Evolutionary conservation across 345 rosid genomes (phyloP).

Genomic region (Isatis tinctoria): DNA sequence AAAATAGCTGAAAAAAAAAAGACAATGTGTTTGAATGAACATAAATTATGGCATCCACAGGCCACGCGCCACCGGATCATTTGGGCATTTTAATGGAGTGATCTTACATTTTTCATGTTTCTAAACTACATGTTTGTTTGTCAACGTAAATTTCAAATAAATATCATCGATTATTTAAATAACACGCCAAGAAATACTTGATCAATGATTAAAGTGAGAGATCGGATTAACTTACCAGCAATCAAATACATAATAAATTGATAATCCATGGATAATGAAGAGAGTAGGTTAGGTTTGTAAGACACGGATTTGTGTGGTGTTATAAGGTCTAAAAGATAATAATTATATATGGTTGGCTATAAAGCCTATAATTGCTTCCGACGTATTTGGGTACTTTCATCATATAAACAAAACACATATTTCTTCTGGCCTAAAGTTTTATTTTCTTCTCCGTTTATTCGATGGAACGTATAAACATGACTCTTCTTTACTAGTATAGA

Average conservation of each 20-base stretch:
- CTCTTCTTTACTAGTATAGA: background rate
- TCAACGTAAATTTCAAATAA: background rate
- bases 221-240: background rate
- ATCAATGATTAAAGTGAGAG: background rate
- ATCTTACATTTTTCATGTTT: background rate
- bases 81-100: background rate
- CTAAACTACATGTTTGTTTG: background rate
- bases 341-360: background rate
- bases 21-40: background rate
- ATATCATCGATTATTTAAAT: too few relatives aligned
- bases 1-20: too few relatives aligned
- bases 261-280: background rate
- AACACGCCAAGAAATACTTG: background rate
- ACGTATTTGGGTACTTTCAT: background rate
- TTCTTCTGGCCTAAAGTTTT: background rate
- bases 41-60: background rate
- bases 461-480: background rate
- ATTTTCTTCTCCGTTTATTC: background rate
- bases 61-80: background rate
- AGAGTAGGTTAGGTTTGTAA: conserved; percentile 1
- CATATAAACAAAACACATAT: background rate
- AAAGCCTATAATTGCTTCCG: background rate
- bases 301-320: background rate
- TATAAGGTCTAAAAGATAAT: background rate
- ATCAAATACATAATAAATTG: background rate